Percentiles rank a stretch among this genome's conserved stretches.
Evolutionary conservation across 805 yeast genomes (phyloP).

Genomic region (Kregervanrija pseudodelftensis): DNA sequence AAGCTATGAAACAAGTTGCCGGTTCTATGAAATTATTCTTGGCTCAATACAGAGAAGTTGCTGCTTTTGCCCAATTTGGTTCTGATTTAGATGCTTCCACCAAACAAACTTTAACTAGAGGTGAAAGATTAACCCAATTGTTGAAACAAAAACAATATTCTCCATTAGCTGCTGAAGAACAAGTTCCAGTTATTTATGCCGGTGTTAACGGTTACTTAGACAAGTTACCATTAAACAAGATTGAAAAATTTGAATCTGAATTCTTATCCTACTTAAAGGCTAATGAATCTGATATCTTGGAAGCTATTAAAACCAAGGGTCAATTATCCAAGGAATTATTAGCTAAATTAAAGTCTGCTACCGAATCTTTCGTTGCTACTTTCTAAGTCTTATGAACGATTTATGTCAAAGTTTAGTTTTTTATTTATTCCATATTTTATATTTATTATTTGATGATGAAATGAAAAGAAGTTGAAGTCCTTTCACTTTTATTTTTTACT

Average conservation of each 20-base stretch:
- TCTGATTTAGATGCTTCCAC: slow-evolving; percentile 99
- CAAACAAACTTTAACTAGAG: slow-evolving; percentile 97
- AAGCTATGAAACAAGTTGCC: slow-evolving; percentile 99
- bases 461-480: slow-evolving; percentile 9
- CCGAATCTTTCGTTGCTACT: slow-evolving; percentile 89
- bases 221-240: slow-evolving; percentile 71
- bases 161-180: slow-evolving; percentile 98
- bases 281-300: slow-evolving; percentile 77
- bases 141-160: slow-evolving; percentile 96
- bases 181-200: slow-evolving; percentile 96
- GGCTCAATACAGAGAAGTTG: slow-evolving; percentile 99
- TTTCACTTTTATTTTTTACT: slow-evolving; percentile 3
- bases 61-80: slow-evolving; percentile 99
- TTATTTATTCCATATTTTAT: slow-evolving; percentile 14
- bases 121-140: slow-evolving; percentile 99
- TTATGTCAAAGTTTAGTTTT: neutral
- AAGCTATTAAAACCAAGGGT: slow-evolving; percentile 83
- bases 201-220: slow-evolving; percentile 99
- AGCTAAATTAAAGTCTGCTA: slow-evolving; percentile 81
- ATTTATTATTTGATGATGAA: slow-evolving; percentile 16
- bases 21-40: slow-evolving; percentile 99
- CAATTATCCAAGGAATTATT: slow-evolving; percentile 82
- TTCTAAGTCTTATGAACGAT: slow-evolving; percentile 40
- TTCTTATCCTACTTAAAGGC: slow-evolving; percentile 90
- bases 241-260: slow-evolving; percentile 85